Evolutionary conservation across 257 asterid genomes (phyloP).

Genomic region (Gentiana macrophylla): DNA sequence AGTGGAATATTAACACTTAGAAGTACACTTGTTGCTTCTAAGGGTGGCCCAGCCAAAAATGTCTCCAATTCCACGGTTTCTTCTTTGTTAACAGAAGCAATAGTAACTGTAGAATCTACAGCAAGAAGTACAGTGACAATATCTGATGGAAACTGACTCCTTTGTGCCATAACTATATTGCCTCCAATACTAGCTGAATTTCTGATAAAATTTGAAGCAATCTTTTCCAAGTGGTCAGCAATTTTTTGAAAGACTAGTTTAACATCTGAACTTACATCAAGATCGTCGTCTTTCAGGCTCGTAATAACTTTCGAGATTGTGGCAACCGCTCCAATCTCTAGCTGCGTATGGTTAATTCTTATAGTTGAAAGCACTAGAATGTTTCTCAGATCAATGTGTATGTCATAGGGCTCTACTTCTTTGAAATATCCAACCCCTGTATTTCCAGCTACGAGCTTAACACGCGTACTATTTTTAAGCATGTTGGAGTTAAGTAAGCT

Average conservation of each 20-base stretch:
- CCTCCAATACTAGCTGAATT: conserved; percentile 64
- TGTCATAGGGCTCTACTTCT: conserved; percentile 32
- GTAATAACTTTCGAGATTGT: conserved; percentile 42
- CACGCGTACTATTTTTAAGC: conserved; percentile 16
- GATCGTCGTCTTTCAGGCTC: conserved; percentile 23
- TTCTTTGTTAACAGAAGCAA: conserved; percentile 20
- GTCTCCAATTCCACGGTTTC: conserved; percentile 39
- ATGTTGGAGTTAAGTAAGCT: conserved; percentile 29
- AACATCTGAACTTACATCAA: conserved; percentile 12
- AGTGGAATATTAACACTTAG: conserved; percentile 44
- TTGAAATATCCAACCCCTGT: conserved; percentile 57
- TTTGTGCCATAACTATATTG: conserved; percentile 63
- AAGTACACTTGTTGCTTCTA: conserved; percentile 40
- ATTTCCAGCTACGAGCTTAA: conserved; percentile 52
- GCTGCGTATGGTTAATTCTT: conserved; percentile 24
- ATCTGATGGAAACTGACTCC: conserved; percentile 63
- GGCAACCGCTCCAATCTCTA: conserved; percentile 56
- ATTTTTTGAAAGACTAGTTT: conserved; percentile 27
- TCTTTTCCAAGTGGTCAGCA: conserved; percentile 59
- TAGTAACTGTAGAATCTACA: conserved; percentile 30
- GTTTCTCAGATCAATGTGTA: conserved; percentile 43
- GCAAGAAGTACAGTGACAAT: conserved; percentile 53
- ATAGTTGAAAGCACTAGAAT: conserved; percentile 43
- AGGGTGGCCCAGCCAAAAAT: conserved; percentile 34
- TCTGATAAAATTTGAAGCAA: conserved; percentile 45